Evolutionary conservation across 495 filamentous ascomycete genomes (phyloP).

Genomic region (Collariella sp.): DNA sequence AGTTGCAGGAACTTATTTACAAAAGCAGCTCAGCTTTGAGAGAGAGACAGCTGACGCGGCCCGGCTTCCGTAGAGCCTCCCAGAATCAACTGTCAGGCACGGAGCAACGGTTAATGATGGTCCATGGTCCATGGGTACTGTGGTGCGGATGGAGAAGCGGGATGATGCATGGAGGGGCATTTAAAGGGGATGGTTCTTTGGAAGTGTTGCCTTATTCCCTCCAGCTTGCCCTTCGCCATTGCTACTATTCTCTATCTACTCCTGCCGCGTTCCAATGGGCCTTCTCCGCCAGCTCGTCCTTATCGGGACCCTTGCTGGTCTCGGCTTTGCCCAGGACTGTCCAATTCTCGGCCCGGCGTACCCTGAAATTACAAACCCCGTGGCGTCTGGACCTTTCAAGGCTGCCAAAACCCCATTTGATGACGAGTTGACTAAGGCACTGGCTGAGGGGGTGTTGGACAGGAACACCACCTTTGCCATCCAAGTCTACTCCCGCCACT

Average conservation of each 20-base stretch:
- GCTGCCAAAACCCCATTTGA: conserved; percentile 1
- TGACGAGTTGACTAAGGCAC: background rate
- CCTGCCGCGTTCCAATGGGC: background rate
- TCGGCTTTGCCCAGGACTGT: conserved; percentile 13
- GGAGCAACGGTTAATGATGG: no score
- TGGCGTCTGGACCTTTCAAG: background rate
- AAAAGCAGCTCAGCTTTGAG: no score
- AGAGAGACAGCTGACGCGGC: no score
- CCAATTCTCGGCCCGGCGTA: conserved; percentile 18
- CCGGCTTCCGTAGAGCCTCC: no score
- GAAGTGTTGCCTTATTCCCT: no score
- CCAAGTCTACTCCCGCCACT: conserved; percentile 12
- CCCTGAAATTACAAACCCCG: conserved; percentile 5
- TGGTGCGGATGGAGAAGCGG: no score
- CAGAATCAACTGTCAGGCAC: no score
- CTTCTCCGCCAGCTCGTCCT: background rate
- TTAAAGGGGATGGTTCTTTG: no score
- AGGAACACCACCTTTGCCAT: conserved; percentile 6
- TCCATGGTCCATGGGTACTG: no score
- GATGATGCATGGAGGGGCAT: no score
- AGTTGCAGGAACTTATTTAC: no score
- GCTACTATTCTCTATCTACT: background rate
- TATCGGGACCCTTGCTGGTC: background rate
- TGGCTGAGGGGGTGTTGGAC: background rate
- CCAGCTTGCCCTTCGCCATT: background rate